Evolutionary conservation across 331 rosid species (phyloP), one percentile per base, ranked within the genome.

Genomic region (Phaseolus coccineus): DNA sequence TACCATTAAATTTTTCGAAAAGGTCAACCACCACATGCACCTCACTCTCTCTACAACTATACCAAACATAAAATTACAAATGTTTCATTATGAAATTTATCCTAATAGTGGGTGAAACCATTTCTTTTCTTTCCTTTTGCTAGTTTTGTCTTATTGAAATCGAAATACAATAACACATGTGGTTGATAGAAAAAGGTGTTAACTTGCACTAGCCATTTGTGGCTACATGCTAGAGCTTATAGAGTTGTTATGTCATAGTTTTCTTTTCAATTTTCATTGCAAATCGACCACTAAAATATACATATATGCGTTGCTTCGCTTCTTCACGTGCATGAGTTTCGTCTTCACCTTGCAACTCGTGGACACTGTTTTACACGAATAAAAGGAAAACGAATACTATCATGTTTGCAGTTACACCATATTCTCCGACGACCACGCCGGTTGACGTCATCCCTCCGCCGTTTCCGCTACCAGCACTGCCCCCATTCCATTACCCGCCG

Each of bases 21-120:
- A 64, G 80, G 63, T 74, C 27, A 81, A 73, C 77, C 46, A 81
- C 84, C 80, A 74, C 80, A 31, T 81, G 76, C 63, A 73, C 12
- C 63, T 56, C 84, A 24, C 19, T 35, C 55, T 67, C 46, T 71
- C 69, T 71, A 53, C 65, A 25, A 6, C n/a, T 8, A 40, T 28
- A 55, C 57, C 52, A 25, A 19, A 40, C 42, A 44, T 47, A 27
- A 77, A 37, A 6, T 5, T 28, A 1, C 2, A 66, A 52, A 77
- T 50, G 8, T 48, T 64, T 12, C 3, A 46, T 46, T 66, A 27
- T 65, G 5, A 24, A 19, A 76, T 14, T 77, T 50, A 52, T 50
- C 73, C 66, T 0, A 6, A 1, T 1, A 76, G 51, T 52, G 52
- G 28, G 22, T 40, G 46, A 40, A 40, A 40, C 46, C 46, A 8